These are phyloP conservation scores for Arabidopsis arenosa DNA, from an alignment of 345 rosid genomes.

Conservation along the genomic window DNA sequence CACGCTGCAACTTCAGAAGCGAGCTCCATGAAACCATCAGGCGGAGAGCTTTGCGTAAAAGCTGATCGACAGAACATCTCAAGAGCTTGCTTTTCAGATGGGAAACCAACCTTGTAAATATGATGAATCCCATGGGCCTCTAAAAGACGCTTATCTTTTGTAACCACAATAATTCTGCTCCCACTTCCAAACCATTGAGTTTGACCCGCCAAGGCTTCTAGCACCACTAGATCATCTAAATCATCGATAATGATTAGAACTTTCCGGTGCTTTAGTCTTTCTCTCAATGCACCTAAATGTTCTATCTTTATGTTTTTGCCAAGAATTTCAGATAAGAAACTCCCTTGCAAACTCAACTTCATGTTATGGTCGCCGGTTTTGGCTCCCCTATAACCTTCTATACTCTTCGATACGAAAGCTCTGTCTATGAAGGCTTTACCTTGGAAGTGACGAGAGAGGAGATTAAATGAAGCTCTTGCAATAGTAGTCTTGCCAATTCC, in stretches of 20 bases:
- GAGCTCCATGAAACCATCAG: not conserved
- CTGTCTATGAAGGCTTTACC: conserved; percentile 8
- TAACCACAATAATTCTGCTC: conserved; percentile 60
- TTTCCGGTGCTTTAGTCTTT: conserved; percentile 4
- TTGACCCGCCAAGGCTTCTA: conserved; percentile 53
- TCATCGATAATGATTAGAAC: conserved; percentile 65
- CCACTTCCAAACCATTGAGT: conserved; percentile 55
- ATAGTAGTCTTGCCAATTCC: conserved; percentile 43
- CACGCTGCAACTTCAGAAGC: conserved; percentile 14
- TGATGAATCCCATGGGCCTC: not conserved
- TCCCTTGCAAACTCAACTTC: conserved; percentile 4
- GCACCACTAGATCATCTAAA: conserved; percentile 54
- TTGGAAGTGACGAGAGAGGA: conserved; percentile 21
- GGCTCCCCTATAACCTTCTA: not conserved
- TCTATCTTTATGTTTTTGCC: conserved; percentile 28
- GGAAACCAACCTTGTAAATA: conserved; percentile 11
- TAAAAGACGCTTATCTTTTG: conserved; percentile 49
- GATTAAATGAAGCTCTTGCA: conserved; percentile 16
- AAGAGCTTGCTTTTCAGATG: conserved; percentile 22
- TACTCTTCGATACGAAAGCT: conserved; percentile 16
- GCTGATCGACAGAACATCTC: conserved; percentile 40
- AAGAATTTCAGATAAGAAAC: not conserved
- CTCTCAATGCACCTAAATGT: conserved; percentile 2
- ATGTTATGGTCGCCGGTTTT: not conserved
- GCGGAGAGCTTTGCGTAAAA: conserved; percentile 23